phyloP scores from a whole-genome alignment of 192 early-diverging fungal species.

The Diversispora epigaea region DNA sequence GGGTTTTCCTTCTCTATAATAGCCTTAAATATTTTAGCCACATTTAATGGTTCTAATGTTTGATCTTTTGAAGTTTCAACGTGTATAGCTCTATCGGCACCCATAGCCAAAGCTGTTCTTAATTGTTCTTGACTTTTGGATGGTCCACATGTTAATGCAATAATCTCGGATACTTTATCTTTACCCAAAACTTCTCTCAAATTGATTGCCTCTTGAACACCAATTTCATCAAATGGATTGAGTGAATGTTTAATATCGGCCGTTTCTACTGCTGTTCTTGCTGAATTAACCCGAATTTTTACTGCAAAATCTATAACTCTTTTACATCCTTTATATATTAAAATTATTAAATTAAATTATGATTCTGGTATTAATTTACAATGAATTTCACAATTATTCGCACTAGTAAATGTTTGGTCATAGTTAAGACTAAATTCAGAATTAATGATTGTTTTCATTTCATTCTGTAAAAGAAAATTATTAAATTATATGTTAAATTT shows the following conservation, averaged over 20 bases:
- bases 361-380: too few species aligned
- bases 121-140: slow-evolving; percentile 89
- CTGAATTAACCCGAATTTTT: slow-evolving; percentile 93
- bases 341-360: neutral
- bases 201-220: slow-evolving; percentile 92
- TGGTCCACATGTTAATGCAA: slow-evolving; percentile 87
- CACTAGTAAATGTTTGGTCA: too few species aligned
- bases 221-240: slow-evolving; percentile 99
- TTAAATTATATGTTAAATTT: neutral
- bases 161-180: slow-evolving; percentile 62
- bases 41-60: slow-evolving; percentile 78
- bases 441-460: too few species aligned
- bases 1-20: slow-evolving; percentile 88
- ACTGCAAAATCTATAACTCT: slow-evolving; percentile 98
- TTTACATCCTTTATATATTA: slow-evolving; percentile 61
- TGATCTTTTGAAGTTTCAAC: slow-evolving; percentile 74
- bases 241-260: slow-evolving; percentile 94
- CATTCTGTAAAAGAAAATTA: too few species aligned
- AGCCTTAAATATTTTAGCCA: slow-evolving; percentile 93
- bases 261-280: slow-evolving; percentile 86
- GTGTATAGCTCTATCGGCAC: slow-evolving; percentile 93
- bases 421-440: too few species aligned
- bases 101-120: slow-evolving; percentile 96
- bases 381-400: neutral
- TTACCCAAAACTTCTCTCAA: slow-evolving; percentile 83